A percentile compares a stretch with the other conserved stretches of the same genome.
These are phyloP conservation scores for Zizania latifolia DNA, from an alignment of 176 grass and related monocot genomes.

Conservation along the genomic window DNA sequence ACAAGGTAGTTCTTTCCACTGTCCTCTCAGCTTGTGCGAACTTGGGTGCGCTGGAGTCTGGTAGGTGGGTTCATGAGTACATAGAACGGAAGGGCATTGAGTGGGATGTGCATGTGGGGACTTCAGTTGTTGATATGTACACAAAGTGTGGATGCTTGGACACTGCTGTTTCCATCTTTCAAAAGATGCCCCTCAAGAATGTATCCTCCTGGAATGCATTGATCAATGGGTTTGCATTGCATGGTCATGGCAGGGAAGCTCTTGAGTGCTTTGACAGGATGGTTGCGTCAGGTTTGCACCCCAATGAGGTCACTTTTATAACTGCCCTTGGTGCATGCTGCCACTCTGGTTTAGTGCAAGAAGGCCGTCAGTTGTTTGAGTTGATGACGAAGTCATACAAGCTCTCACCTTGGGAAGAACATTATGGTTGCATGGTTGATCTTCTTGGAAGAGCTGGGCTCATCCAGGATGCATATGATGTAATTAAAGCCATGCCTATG, in stretches of 20 bases:
- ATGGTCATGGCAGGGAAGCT: constrained; percentile 30
- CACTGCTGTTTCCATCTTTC: constrained; percentile 28
- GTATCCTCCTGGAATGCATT: constrained; percentile 49
- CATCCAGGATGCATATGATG: constrained; percentile 39
- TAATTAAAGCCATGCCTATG: constrained; percentile 38
- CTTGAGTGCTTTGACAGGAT: constrained; percentile 38
- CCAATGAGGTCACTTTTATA: constrained; percentile 46
- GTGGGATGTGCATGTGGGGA: constrained; percentile 55
- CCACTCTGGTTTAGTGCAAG: constrained; percentile 43
- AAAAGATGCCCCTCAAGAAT: constrained; percentile 41
- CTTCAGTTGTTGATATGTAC: constrained; percentile 44
- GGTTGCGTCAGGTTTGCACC: constrained; percentile 19
- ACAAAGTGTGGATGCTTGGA: constrained; percentile 43
- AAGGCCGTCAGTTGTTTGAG: constrained; percentile 30
- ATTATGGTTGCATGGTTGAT: constrained; percentile 55
- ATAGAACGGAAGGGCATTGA: constrained; percentile 35
- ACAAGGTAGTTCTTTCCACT: constrained; percentile 41
- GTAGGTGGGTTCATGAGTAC: constrained; percentile 50
- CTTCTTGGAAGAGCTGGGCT: constrained; percentile 49
- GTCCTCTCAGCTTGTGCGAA: constrained; percentile 44
- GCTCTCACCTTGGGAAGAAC: constrained; percentile 36
- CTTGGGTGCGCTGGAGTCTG: constrained; percentile 29
- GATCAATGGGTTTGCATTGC: constrained; percentile 38
- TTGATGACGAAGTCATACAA: constrained; percentile 28
- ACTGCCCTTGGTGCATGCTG: constrained; percentile 36